Percentiles rank a stretch among this genome's conserved stretches.
Conservation (phyloP, 805 yeast species). For the Wickerhamomyces strasburgensis region DNA sequence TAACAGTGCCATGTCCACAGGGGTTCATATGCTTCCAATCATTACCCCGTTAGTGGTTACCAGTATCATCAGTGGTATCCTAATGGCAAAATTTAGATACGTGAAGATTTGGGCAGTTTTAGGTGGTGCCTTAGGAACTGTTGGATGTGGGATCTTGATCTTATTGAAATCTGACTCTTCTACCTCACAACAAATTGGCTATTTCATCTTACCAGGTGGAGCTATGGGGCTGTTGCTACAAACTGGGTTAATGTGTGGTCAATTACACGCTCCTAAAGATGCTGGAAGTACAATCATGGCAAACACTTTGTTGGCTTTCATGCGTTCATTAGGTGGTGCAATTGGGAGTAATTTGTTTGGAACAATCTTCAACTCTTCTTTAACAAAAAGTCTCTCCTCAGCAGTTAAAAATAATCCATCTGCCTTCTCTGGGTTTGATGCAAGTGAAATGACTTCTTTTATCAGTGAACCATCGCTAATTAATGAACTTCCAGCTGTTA, state of each 20-base stretch:
- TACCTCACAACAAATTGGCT: constrained; percentile 29
- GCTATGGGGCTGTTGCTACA: constrained; percentile 33
- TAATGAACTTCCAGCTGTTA: background rate
- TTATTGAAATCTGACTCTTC: constrained; percentile 29
- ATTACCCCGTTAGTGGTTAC: constrained; percentile 14
- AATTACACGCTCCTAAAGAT: constrained; percentile 40
- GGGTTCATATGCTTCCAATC: constrained; percentile 20
- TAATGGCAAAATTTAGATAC: constrained; percentile 29
- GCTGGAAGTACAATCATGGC: constrained; percentile 43
- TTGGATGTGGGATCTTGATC: constrained; percentile 32
- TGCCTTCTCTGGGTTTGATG: constrained; percentile 1
- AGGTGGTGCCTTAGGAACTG: constrained; percentile 26
- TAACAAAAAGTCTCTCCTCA: constrained; percentile 17
- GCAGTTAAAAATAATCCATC: constrained; percentile 1
- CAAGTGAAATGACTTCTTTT: background rate
- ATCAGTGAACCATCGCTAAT: constrained; percentile 6
- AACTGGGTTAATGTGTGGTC: constrained; percentile 27
- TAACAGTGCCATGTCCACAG: constrained; percentile 19
- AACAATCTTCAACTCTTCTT: constrained; percentile 31
- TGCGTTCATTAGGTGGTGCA: constrained; percentile 39
- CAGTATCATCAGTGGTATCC: constrained; percentile 22
- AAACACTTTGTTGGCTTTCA: constrained; percentile 38
- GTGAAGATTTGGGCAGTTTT: constrained; percentile 33
- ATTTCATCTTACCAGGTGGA: constrained; percentile 33
- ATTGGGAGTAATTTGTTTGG: constrained; percentile 35